Conservation (phyloP, 148 eudicot species). For the Chenopodium quinoa region DNA sequence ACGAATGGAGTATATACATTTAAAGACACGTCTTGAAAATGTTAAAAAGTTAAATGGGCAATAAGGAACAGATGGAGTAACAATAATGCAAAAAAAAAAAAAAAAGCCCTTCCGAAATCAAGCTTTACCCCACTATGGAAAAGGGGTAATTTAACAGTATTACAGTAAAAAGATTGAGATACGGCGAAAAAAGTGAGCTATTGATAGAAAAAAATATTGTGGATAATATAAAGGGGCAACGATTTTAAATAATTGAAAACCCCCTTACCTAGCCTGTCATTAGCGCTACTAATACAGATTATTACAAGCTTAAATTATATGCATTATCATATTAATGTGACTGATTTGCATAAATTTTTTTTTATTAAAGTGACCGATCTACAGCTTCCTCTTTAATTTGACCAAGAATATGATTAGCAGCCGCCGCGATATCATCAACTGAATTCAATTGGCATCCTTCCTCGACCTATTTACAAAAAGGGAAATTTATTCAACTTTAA, state of each 20-base stretch:
- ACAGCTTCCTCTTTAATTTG: conserved; percentile 56
- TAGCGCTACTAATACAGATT: conserved; percentile 19
- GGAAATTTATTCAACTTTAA: background rate
- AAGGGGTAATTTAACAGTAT: conserved; percentile 1
- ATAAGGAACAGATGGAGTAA: too few species aligned
- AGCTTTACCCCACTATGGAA: conserved; percentile 4
- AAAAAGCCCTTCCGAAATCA: background rate
- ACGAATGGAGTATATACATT: too few species aligned
- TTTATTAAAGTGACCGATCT: conserved; percentile 10
- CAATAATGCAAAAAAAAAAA: background rate
- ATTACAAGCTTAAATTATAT: conserved; percentile 9
- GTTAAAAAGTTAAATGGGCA: too few species aligned
- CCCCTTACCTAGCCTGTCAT: background rate
- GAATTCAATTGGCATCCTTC: conserved; percentile 64
- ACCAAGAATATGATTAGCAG: conserved; percentile 51
- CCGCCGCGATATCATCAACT: conserved; percentile 66
- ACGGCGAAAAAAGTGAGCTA: background rate
- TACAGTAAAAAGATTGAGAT: background rate
- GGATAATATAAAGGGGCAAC: background rate
- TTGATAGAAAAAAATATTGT: background rate
- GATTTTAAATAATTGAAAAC: background rate
- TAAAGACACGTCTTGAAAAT: too few species aligned
- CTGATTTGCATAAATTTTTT: too few species aligned
- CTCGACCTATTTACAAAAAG: conserved; percentile 46
- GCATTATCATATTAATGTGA: background rate